These are phyloP conservation scores for Triticum turgidum DNA, from an alignment of 176 grass and related monocot genomes.

Conservation along the genomic window DNA sequence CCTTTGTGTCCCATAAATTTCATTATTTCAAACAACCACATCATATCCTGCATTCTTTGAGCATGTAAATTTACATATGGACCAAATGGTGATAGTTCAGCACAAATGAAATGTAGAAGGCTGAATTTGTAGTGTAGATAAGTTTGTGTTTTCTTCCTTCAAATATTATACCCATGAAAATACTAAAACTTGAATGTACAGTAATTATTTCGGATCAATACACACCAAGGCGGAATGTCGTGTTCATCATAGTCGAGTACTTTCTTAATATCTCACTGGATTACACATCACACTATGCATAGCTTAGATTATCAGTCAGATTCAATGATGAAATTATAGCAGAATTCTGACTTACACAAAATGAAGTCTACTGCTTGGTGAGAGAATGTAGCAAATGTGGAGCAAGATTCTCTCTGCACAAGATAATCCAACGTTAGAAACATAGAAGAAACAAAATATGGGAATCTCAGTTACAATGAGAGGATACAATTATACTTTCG, in stretches of 20 bases:
- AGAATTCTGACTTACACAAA: conserved; percentile 49
- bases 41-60: neutral
- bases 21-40: neutral
- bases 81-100: neutral
- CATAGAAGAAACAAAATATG: neutral
- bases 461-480: neutral
- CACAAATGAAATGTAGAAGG: neutral
- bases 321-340: neutral
- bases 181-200: neutral
- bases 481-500: conserved; percentile 49
- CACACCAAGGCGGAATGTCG: neutral
- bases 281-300: neutral
- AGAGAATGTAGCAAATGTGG: conserved; percentile 73
- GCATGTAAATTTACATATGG: neutral
- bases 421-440: conserved; percentile 36
- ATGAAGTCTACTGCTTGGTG: conserved; percentile 95
- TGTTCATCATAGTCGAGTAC: neutral
- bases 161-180: conserved; percentile 2
- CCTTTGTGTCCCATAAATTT: neutral
- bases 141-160: neutral
- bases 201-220: neutral
- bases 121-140: neutral
- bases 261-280: neutral
- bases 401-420: conserved; percentile 49
- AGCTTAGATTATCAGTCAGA: neutral